These are phyloP conservation scores for Rhodotorula sp. DNA, from an alignment of 1,284 basidiomycete genomes.

Conservation along the genomic window DNA sequence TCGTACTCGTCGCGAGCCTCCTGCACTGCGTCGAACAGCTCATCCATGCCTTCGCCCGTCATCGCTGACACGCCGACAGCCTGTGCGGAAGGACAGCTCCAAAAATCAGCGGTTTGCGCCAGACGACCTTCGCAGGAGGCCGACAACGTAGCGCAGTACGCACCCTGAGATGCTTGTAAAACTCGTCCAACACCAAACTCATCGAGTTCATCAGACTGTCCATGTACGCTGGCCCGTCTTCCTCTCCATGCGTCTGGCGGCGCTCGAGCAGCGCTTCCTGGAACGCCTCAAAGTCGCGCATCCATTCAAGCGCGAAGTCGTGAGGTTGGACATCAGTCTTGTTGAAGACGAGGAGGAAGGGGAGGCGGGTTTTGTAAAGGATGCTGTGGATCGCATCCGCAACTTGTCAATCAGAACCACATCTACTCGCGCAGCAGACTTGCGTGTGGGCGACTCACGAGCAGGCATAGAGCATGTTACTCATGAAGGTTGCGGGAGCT, in stretches of 20 bases:
- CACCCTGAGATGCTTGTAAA: constrained; percentile 94
- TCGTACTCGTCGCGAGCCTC: constrained; percentile 83
- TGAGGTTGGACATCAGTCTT: constrained; percentile 88
- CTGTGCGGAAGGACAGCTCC: constrained; percentile 50
- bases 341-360: constrained; percentile 98
- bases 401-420: neutral
- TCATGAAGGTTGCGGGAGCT: constrained; percentile 98
- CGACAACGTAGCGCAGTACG: too few species aligned
- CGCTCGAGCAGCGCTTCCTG: constrained; percentile 54
- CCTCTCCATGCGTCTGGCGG: constrained; percentile 54
- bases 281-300: constrained; percentile 87
- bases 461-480: constrained; percentile 99
- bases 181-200: constrained; percentile 97
- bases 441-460: constrained; percentile 68
- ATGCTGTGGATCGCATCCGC: constrained; percentile 61
- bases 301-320: constrained; percentile 94
- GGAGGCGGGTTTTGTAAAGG: constrained; percentile 95
- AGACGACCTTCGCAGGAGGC: neutral
- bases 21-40: constrained; percentile 88
- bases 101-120: neutral
- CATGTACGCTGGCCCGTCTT: constrained; percentile 91
- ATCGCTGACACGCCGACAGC: constrained; percentile 93
- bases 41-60: constrained; percentile 87
- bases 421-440: too few species aligned
- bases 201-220: constrained; percentile 99